Evolutionary conservation across 2,329 filamentous ascomycete genomes (phyloP).

Genomic region (Elsinoe batatas): DNA sequence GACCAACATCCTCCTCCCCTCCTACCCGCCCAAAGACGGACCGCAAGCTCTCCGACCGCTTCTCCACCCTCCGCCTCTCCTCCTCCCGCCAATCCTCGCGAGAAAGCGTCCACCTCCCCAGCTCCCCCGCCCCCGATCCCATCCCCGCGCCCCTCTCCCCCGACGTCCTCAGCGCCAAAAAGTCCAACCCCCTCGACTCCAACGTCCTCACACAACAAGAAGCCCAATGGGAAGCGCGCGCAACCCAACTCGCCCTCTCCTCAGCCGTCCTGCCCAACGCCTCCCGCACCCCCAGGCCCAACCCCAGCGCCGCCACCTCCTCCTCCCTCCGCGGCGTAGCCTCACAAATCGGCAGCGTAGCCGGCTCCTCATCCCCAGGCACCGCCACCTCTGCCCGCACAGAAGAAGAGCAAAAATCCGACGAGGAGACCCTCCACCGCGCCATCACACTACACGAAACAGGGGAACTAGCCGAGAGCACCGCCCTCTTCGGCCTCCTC

Average conservation of each 20-base stretch:
- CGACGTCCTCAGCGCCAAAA: constrained; percentile 10
- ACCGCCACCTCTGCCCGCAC: not conserved
- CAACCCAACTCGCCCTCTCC: constrained; percentile 67
- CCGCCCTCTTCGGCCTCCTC: constrained; percentile 72
- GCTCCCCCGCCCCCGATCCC: constrained; percentile 75
- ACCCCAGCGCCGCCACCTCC: not conserved
- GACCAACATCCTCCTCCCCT: constrained; percentile 9
- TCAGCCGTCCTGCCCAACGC: not conserved
- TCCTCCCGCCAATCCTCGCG: constrained; percentile 38
- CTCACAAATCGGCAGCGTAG: not conserved
- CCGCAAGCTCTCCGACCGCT: constrained; percentile 54
- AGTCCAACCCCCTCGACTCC: constrained; percentile 10
- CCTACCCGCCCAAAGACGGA: constrained; percentile 25
- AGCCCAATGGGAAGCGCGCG: constrained; percentile 82
- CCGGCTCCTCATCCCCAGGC: not conserved
- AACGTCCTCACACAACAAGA: constrained; percentile 34
- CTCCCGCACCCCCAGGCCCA: not conserved
- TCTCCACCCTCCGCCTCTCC: constrained; percentile 32
- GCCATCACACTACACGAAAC: constrained; percentile 89
- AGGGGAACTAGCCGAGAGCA: constrained; percentile 68
- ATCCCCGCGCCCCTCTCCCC: constrained; percentile 28
- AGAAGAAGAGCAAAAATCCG: constrained; percentile 21
- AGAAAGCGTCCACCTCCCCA: constrained; percentile 60
- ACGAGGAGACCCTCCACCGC: constrained; percentile 67
- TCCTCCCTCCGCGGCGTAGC: not conserved